Base-by-base conservation (phyloP, 108 stramenopile species). In the Cyclotella sp. region DNA sequence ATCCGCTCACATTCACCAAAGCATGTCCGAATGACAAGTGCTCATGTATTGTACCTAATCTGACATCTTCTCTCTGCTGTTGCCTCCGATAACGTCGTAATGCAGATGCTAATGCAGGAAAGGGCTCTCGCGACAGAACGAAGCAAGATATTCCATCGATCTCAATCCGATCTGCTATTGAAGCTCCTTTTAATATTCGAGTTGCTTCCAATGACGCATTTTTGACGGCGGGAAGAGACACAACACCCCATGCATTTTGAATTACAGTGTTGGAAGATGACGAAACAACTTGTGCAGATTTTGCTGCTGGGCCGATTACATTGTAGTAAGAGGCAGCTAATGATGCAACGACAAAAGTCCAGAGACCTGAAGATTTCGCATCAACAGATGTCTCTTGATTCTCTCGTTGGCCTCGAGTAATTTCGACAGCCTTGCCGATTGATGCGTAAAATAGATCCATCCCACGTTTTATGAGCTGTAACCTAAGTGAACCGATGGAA, bases 401-500 rank as follows among this genome's bases (percentile, higher is more conserved):
- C 44, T 57, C 58, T 68, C 72, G 71, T 45, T 75, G 53, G 21
- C 78, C 73, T 68, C 70, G 68, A n/a, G 89, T 90, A 6, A 84
- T 58, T 61, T 86, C 85, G 27, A 95, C 69, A 14, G 91, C 91
- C 19, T 88, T 91, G 18, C 89, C 91, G 24, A 95, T 87, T 8
- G 90, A 90, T 18, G 94, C 94, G 81, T 89, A 89, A 19, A 89
- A 73, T 21, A 90, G 67, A 67, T 95, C 89, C 94, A 95, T 95
- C 27, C 86, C 89, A 2, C 92, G 79, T 57, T 89, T 90, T 16
- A 95, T 68, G 57, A 95, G 73, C 39, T 90, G 85, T 44, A 90
- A 89, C 43, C 91, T 85, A 19, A 95, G 73, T 47, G 88, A 90
- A 16, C 91, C 91, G 47, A 87, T 76, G 14, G 91, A 91, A 53